phyloP scores from a whole-genome alignment of 306 rosid genomes.

The Sphenostylis stenocarpa region DNA sequence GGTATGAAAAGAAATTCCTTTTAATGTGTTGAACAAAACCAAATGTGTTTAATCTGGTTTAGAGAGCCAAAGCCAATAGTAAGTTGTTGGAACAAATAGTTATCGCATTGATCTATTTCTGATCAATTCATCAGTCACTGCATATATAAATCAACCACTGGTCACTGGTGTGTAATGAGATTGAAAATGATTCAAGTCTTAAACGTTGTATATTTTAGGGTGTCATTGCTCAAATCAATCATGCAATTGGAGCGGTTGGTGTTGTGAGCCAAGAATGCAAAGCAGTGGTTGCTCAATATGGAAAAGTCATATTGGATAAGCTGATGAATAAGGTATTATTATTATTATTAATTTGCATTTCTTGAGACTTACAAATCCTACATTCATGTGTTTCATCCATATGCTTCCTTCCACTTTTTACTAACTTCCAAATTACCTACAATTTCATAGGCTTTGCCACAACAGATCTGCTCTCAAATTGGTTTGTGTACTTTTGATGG shows the following conservation, averaged over 20 bases:
- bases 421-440: neutral
- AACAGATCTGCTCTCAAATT: conserved; percentile 44
- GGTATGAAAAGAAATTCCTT: conserved; percentile 26
- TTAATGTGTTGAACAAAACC: neutral
- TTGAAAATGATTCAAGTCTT: neutral
- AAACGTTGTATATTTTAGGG: conserved; percentile 2
- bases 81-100: neutral
- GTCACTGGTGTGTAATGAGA: neutral
- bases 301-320: conserved; percentile 42
- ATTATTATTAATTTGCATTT: neutral
- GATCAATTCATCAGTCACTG: neutral
- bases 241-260: conserved; percentile 48
- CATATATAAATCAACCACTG: neutral
- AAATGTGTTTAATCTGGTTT: neutral
- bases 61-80: neutral
- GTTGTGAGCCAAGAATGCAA: conserved; percentile 44
- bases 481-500: conserved; percentile 44
- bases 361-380: neutral
- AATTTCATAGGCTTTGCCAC: conserved; percentile 35
- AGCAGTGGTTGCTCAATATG: conserved; percentile 36
- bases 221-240: conserved; percentile 43
- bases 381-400: neutral
- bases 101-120: neutral
- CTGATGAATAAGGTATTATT: conserved; percentile 28
- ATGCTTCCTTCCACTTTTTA: neutral